phyloP scores from a whole-genome alignment of 352 stramenopile genomes.

The Phytophthora ohioensis region DNA sequence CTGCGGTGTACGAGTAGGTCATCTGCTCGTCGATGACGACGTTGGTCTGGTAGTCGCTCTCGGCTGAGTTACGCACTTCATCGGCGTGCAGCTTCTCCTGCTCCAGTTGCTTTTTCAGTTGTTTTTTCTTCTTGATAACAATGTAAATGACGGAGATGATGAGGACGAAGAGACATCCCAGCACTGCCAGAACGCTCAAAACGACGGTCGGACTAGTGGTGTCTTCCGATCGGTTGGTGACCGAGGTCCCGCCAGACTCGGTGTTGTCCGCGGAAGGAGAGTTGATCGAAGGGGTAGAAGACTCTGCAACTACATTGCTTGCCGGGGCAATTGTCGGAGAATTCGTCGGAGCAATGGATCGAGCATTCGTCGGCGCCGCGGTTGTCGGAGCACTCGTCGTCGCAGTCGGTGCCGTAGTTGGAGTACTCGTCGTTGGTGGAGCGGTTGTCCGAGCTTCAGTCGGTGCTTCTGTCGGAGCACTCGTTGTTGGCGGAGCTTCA shows the following conservation, averaged over 20 bases:
- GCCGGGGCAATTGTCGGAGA: not conserved
- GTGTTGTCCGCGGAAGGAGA: not conserved
- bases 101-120: slow-evolving; percentile 25
- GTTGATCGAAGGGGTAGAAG: not conserved
- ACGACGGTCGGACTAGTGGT: slow-evolving; percentile 11
- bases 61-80: slow-evolving; percentile 12
- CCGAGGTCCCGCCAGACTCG: slow-evolving; percentile 5
- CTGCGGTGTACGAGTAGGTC: slow-evolving; percentile 10
- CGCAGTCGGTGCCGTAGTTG: not conserved
- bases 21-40: slow-evolving; percentile 26
- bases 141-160: slow-evolving; percentile 21
- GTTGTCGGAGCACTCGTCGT: not conserved
- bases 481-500: not conserved
- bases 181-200: slow-evolving; percentile 26
- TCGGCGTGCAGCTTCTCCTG: slow-evolving; percentile 26
- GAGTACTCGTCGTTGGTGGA: not conserved
- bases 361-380: not conserved
- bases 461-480: not conserved
- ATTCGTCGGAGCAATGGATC: not conserved
- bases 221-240: slow-evolving; percentile 10
- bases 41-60: slow-evolving; percentile 28
- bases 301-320: not conserved
- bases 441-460: not conserved
- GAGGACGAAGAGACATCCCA: slow-evolving; percentile 25
- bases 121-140: slow-evolving; percentile 35